Conservation (phyloP, 2,329 filamentous ascomycete genomes). For the Colletotrichum agaves region DNA sequence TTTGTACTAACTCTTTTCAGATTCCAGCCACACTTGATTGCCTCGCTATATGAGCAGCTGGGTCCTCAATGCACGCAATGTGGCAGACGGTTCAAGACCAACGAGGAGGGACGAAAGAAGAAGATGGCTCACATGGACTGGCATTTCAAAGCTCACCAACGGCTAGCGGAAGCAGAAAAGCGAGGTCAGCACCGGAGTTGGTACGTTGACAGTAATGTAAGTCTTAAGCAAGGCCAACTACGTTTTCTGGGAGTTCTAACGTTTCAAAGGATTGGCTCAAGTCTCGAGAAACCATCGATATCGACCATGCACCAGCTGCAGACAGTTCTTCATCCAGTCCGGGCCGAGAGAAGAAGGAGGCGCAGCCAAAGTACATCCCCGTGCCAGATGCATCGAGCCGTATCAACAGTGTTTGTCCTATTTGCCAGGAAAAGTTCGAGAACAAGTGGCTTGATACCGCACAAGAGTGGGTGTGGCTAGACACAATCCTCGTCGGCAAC, state of each 20-base stretch:
- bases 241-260: slow-evolving; percentile 39
- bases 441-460: slow-evolving; percentile 91
- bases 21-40: slow-evolving; percentile 78
- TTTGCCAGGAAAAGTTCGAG: slow-evolving; percentile 96
- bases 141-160: slow-evolving; percentile 95
- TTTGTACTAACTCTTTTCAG: slow-evolving; percentile 52
- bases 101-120: slow-evolving; percentile 81
- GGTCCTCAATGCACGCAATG: slow-evolving; percentile 93
- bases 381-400: slow-evolving; percentile 83
- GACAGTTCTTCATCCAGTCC: slow-evolving; percentile 33
- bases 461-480: slow-evolving; percentile 97
- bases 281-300: slow-evolving; percentile 48
- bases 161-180: slow-evolving; percentile 86
- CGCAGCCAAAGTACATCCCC: slow-evolving; percentile 75
- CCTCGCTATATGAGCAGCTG: slow-evolving; percentile 80
- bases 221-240: slow-evolving; percentile 45
- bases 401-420: slow-evolving; percentile 84
- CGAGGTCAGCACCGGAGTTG: slow-evolving; percentile 91
- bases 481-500: slow-evolving; percentile 80
- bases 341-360: slow-evolving; percentile 49
- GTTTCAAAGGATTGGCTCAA: slow-evolving; percentile 33
- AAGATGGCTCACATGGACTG: slow-evolving; percentile 96
- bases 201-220: slow-evolving; percentile 89
- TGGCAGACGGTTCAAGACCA: slow-evolving; percentile 84
- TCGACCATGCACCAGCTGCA: slow-evolving; percentile 24